phyloP scores from a whole-genome alignment of 139 green algal genomes.

The Choricystis sp. region DNA sequence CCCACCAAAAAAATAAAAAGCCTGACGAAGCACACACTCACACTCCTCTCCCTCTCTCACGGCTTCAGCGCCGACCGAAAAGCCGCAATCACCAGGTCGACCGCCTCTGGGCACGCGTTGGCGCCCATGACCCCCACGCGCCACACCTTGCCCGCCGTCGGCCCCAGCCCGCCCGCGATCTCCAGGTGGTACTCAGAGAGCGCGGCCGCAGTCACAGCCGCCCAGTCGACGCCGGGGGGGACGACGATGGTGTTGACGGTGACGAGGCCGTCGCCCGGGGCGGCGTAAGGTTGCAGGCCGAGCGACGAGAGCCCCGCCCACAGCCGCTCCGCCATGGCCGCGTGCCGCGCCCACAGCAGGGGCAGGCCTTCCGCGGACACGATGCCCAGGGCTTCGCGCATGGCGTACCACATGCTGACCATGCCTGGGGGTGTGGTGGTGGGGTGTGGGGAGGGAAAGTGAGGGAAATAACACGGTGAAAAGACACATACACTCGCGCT shows the following conservation, averaged over 20 bases:
- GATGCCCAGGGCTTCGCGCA: constrained; percentile 56
- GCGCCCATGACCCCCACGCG: constrained; percentile 55
- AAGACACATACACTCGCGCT: too few relatives aligned
- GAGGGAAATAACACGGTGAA: too few relatives aligned
- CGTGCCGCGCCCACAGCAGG: constrained; percentile 32
- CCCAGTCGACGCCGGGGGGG: background rate
- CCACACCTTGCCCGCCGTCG: constrained; percentile 34
- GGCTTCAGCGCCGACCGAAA: background rate
- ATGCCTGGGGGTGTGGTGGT: background rate
- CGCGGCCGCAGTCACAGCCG: background rate
- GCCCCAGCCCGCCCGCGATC: constrained; percentile 38
- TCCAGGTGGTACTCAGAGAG: constrained; percentile 1
- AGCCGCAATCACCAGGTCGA: background rate
- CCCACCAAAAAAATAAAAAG: too few relatives aligned
- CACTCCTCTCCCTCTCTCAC: too few relatives aligned
- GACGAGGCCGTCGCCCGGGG: constrained; percentile 34
- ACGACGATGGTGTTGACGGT: constrained; percentile 68
- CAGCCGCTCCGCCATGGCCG: constrained; percentile 28
- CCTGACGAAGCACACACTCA: too few relatives aligned
- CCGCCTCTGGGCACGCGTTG: too few relatives aligned
- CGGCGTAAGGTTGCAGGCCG: constrained; percentile 48
- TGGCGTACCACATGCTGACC: constrained; percentile 50
- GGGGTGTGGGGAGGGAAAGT: background rate
- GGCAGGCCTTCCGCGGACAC: constrained; percentile 34
- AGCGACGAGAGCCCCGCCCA: constrained; percentile 44